Conservation (phyloP, 2,329 filamentous ascomycete species). For the Colletotrichum costaricense region DNA sequence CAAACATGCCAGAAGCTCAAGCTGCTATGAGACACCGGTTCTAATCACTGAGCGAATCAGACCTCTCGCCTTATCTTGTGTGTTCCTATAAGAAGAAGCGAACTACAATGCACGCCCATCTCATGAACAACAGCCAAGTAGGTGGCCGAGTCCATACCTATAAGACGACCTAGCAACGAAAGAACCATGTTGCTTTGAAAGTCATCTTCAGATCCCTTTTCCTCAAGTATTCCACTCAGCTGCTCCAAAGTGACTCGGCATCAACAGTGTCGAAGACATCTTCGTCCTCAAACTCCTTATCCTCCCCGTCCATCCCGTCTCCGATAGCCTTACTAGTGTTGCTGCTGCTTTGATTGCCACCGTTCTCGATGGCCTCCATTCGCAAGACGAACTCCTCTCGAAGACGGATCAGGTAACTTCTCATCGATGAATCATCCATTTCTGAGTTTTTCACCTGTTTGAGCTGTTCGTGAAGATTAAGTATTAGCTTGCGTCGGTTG, state of each 20-base stretch:
- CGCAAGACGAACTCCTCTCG: conserved; percentile 79
- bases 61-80: neutral
- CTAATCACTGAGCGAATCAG: too few species aligned
- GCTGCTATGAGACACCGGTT: neutral
- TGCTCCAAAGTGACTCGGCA: neutral
- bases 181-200: neutral
- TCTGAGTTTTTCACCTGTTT: conserved; percentile 73
- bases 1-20: neutral
- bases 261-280: conserved; percentile 19
- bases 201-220: neutral
- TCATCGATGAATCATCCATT: conserved; percentile 73
- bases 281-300: neutral
- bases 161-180: neutral
- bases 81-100: neutral
- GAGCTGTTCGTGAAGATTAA: conserved; percentile 79
- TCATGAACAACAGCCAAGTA: neutral
- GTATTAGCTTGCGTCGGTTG: conserved; percentile 77
- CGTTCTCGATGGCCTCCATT: conserved; percentile 74
- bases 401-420: conserved; percentile 72
- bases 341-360: neutral
- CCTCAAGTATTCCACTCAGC: neutral
- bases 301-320: neutral
- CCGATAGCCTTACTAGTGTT: neutral
- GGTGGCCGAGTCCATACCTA: neutral
- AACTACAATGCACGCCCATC: neutral